Conservation (phyloP, 768 basidiomycete species). For the Clitopilus hobsonii region DNA sequence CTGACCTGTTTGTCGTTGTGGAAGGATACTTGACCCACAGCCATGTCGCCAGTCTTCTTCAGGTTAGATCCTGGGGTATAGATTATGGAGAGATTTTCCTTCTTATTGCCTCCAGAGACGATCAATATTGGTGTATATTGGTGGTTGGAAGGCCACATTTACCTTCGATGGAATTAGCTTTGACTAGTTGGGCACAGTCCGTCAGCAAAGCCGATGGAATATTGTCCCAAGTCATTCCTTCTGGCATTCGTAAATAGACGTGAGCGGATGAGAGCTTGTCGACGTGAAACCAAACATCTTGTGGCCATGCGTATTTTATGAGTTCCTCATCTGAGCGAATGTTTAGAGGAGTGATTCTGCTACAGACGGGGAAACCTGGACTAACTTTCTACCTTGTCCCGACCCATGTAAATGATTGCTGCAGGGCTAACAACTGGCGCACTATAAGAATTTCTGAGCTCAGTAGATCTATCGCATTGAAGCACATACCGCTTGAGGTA, state of each 20-base stretch:
- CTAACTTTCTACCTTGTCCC: slow-evolving; percentile 94
- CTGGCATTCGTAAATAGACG: slow-evolving; percentile 90
- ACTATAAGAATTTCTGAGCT: not conserved
- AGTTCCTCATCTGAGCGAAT: slow-evolving; percentile 79
- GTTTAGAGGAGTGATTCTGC: not conserved
- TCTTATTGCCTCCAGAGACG: slow-evolving; percentile 82
- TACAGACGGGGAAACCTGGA: slow-evolving; percentile 5
- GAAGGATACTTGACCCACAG: slow-evolving; percentile 93
- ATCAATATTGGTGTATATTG: not conserved
- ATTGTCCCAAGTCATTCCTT: slow-evolving; percentile 80
- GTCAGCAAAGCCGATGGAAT: slow-evolving; percentile 73
- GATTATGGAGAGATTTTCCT: slow-evolving; percentile 88
- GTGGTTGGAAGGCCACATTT: not conserved
- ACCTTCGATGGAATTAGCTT: slow-evolving; percentile 98
- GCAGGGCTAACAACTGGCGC: slow-evolving; percentile 55
- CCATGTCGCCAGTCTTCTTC: slow-evolving; percentile 99
- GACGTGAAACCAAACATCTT: slow-evolving; percentile 94
- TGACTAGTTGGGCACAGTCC: slow-evolving; percentile 94
- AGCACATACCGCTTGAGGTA: slow-evolving; percentile 32
- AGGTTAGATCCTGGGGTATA: slow-evolving; percentile 92
- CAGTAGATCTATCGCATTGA: not conserved
- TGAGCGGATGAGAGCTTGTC: slow-evolving; percentile 97
- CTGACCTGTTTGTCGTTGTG: slow-evolving; percentile 82
- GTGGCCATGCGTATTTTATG: slow-evolving; percentile 87
- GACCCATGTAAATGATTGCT: slow-evolving; percentile 86